phyloP scores from a whole-genome alignment of 2,329 filamentous ascomycete species.

The Metarhizium anisopliae region DNA sequence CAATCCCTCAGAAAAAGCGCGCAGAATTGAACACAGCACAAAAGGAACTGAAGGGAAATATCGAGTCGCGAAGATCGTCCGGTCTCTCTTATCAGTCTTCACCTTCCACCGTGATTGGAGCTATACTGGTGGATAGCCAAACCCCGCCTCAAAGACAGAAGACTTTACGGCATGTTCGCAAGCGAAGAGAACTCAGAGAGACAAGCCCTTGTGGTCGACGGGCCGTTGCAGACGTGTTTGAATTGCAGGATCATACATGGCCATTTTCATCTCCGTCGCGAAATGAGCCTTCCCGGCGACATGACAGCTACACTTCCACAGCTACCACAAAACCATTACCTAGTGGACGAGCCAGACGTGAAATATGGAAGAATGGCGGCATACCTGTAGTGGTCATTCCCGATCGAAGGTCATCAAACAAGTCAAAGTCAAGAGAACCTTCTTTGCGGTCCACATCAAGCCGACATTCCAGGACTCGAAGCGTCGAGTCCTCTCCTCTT shows the following conservation, averaged over 20 bases:
- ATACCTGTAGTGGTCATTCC: conserved; percentile 57
- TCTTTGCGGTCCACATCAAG: conserved; percentile 56
- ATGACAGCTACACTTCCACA: conserved; percentile 41
- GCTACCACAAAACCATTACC: conserved; percentile 39
- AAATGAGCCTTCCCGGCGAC: conserved; percentile 18
- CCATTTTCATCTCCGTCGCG: conserved; percentile 20
- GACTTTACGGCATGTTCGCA: conserved; percentile 53
- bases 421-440: conserved; percentile 41
- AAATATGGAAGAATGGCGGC: conserved; percentile 49
- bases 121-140: conserved; percentile 42
- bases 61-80: conserved; percentile 41
- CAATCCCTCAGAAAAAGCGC: conserved; percentile 10
- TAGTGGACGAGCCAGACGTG: conserved; percentile 46
- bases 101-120: conserved; percentile 48
- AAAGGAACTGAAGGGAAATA: conserved; percentile 30
- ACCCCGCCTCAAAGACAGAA: conserved; percentile 34
- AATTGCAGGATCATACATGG: conserved; percentile 12
- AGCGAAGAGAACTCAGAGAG: conserved; percentile 42
- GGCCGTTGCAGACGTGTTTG: conserved; percentile 6
- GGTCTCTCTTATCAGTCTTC: conserved; percentile 45
- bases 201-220: conserved; percentile 17
- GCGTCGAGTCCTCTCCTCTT: conserved; percentile 38
- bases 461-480: conserved; percentile 43
- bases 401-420: conserved; percentile 45
- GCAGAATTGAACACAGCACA: conserved; percentile 22